phyloP scores from a whole-genome alignment of 202 grass and related monocot species.

The Dendrocalamus latiflorus region DNA sequence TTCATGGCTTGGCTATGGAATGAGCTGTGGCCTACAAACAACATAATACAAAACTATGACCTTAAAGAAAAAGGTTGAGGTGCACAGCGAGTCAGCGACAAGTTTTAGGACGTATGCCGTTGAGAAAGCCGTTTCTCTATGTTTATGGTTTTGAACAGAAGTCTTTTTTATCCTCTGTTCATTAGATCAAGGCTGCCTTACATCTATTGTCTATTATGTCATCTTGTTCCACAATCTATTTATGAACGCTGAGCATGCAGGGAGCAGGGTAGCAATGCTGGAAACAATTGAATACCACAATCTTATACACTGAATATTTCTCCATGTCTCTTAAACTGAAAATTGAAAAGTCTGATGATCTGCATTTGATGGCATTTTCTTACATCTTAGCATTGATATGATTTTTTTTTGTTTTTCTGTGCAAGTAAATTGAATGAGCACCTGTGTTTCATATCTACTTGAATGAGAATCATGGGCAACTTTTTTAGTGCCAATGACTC shows the following conservation, averaged over 20 bases:
- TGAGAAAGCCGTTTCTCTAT: neutral
- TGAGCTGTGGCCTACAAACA: neutral
- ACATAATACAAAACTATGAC: neutral
- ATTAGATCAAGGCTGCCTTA: too few species aligned
- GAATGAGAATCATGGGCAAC: neutral
- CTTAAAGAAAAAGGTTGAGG: neutral
- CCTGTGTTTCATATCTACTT: neutral
- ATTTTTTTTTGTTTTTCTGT: neutral
- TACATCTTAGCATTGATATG: neutral
- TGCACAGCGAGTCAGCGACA: neutral
- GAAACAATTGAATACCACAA: neutral
- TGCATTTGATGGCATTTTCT: neutral
- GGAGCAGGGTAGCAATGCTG: neutral
- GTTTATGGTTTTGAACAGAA: neutral
- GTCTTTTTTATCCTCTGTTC: neutral
- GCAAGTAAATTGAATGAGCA: neutral
- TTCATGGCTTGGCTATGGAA: neutral
- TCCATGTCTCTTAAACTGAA: constrained; percentile 2
- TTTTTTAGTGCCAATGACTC: neutral
- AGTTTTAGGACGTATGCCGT: neutral
- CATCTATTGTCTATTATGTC: neutral
- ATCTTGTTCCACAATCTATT: neutral
- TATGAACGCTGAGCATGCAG: constrained; percentile 5
- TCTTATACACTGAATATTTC: neutral
- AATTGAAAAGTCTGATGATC: neutral